Percentiles rank a stretch among this genome's conserved stretches.
Evolutionary conservation across 306 rosid genomes (phyloP).

Genomic region (Quercus engelmannii): DNA sequence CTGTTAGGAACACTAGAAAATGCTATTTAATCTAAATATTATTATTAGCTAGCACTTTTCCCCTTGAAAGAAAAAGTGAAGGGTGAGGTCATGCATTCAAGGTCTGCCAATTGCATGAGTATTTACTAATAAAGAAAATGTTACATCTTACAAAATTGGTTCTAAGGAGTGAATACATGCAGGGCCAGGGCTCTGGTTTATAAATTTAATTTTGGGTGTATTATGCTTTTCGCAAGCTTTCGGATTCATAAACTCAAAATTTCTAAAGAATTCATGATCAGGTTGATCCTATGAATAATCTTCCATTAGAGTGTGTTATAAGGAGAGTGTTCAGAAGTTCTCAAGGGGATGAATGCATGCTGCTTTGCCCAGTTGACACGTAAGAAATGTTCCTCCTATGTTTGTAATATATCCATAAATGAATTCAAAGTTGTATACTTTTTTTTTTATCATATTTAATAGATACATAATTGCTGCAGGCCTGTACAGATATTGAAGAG

Average conservation of each 20-base stretch:
- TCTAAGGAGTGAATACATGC: not conserved
- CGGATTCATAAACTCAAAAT: not conserved
- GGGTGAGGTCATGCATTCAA: too few species aligned
- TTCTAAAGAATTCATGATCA: conserved; percentile 37
- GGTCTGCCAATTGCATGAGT: too few species aligned
- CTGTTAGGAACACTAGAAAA: too few species aligned
- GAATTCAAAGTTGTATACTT: not conserved
- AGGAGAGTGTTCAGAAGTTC: conserved; percentile 88
- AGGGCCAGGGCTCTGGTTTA: not conserved
- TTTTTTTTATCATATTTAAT: not conserved
- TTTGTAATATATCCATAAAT: conserved; percentile 3
- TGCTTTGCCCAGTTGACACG: conserved; percentile 90
- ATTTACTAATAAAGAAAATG: too few species aligned
- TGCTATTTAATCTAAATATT: too few species aligned
- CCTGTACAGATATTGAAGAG: conserved; percentile 80
- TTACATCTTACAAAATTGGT: not conserved
- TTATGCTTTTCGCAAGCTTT: not conserved
- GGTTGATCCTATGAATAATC: conserved; percentile 75
- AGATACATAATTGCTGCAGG: conserved; percentile 43
- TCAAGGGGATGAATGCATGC: conserved; percentile 69
- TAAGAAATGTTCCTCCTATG: conserved; percentile 35
- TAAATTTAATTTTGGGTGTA: not conserved
- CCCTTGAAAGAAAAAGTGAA: too few species aligned
- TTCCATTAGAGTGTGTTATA: conserved; percentile 76
- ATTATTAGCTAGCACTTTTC: too few species aligned